phyloP scores from a whole-genome alignment of 345 rosid genomes.

The Lepidium aucheri region DNA sequence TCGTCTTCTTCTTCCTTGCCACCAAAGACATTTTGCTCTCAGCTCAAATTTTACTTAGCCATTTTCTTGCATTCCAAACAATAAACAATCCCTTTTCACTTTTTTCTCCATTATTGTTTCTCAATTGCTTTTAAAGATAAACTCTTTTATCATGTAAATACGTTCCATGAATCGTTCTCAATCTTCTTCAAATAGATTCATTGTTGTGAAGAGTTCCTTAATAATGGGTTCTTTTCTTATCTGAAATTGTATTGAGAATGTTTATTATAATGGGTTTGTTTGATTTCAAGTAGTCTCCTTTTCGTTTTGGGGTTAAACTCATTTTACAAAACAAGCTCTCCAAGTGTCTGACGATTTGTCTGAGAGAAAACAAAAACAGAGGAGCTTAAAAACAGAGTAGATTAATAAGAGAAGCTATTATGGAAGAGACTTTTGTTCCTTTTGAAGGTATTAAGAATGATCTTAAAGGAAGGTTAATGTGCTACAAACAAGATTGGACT shows the following conservation, averaged over 20 bases:
- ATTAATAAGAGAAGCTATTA: constrained; percentile 12
- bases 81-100: background rate
- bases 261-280: constrained; percentile 14
- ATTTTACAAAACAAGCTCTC: constrained; percentile 4
- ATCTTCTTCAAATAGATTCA: constrained; percentile 12
- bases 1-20: constrained; percentile 15
- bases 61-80: constrained; percentile 21
- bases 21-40: constrained; percentile 6
- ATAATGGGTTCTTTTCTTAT: background rate
- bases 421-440: constrained; percentile 94
- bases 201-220: constrained; percentile 7
- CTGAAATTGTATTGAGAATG: background rate
- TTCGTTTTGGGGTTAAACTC: background rate
- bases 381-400: constrained; percentile 14
- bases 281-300: constrained; percentile 5
- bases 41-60: constrained; percentile 7
- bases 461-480: constrained; percentile 66
- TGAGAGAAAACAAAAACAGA: constrained; percentile 1
- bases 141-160: constrained; percentile 23
- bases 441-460: constrained; percentile 80
- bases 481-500: constrained; percentile 91
- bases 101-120: constrained; percentile 3
- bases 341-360: constrained; percentile 21
- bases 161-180: constrained; percentile 2
- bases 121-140: background rate